Evolutionary conservation across 306 rosid genomes (phyloP), one percentile per base, ranked within the genome.

Genomic region (Mucuna pruriens): DNA sequence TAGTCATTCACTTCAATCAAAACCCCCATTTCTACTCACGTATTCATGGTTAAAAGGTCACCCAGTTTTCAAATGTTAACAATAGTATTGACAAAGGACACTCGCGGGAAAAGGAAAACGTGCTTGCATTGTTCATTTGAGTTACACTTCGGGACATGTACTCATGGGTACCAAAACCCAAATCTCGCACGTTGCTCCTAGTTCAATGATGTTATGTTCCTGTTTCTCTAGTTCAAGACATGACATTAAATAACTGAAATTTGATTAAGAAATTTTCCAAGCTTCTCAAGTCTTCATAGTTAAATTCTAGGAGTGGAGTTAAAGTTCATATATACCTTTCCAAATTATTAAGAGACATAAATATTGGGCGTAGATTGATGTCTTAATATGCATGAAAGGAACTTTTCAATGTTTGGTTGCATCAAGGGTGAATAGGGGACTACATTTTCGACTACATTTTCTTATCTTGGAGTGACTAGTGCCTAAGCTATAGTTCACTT

Each of bases 301-400:
- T 10, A 6, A 11, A 16, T 0, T 55, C 34, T 4, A 4, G 34
- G 34, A 57, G n/a, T n/a, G n/a, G n/a, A n/a, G n/a, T n/a, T n/a
- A n/a, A n/a, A 57, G n/a, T 61, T 58, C 2, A 19, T 63, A 62
- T 38, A 71, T 49, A 13, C 1, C 20, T 9, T 64, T 57, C 17
- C 61, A 71, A 71, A 60, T 72, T 7, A 80, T 48, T 23, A 46
- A 72, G 0, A 72, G 66, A 73, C 54, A 71, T 34, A 8, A 49
- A 23, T 36, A 9, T 26, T 73, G 1, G 77, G 66, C n/a, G 38
- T 76, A 60, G 65, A 38, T 61, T 70, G 7, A 67, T 57, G 81
- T 72, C 64, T 78, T 78, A 58, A 82, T 60, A 46, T 23, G 84
- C 31, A 82, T 82, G 88, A 86, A 75, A 86, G 60, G 80, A 83